Conservation (phyloP, 345 rosid species). For the Trapa bicornis region DNA sequence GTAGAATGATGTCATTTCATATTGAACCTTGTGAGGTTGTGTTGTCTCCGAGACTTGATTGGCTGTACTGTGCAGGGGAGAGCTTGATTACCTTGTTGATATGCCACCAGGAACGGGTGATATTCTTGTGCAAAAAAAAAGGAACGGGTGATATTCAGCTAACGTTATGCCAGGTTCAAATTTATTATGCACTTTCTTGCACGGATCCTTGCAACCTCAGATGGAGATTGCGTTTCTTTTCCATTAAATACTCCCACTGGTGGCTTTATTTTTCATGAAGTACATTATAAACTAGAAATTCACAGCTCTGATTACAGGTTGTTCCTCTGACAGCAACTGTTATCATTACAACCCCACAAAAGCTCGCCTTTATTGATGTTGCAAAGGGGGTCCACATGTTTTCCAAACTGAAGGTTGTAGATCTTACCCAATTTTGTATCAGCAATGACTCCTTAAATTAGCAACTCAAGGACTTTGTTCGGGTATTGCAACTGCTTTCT, state of each 20-base stretch:
- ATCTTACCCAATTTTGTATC: conserved; percentile 5
- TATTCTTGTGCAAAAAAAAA: too few species aligned
- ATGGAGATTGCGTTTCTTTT: not conserved
- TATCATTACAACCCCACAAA: conserved; percentile 94
- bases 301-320: conserved; percentile 37
- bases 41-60: not conserved
- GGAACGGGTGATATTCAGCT: conserved; percentile 96
- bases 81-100: conserved; percentile 95
- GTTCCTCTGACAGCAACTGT: conserved; percentile 92
- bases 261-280: not conserved
- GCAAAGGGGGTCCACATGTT: conserved; percentile 98
- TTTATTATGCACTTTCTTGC: conserved; percentile 1
- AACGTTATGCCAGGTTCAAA: conserved; percentile 78
- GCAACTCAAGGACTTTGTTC: not conserved
- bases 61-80: conserved; percentile 53
- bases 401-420: conserved; percentile 78
- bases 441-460: not conserved
- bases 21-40: not conserved
- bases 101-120: conserved; percentile 99
- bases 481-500: not conserved
- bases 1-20: not conserved
- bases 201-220: not conserved
- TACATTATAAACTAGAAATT: not conserved
- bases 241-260: not conserved
- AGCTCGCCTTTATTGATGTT: conserved; percentile 87